A percentile compares a stretch with the other conserved stretches of the same genome.
These are phyloP conservation scores for Diddensiella caesifluorescens DNA, from an alignment of 805 yeast species.

Conservation along the genomic window DNA sequence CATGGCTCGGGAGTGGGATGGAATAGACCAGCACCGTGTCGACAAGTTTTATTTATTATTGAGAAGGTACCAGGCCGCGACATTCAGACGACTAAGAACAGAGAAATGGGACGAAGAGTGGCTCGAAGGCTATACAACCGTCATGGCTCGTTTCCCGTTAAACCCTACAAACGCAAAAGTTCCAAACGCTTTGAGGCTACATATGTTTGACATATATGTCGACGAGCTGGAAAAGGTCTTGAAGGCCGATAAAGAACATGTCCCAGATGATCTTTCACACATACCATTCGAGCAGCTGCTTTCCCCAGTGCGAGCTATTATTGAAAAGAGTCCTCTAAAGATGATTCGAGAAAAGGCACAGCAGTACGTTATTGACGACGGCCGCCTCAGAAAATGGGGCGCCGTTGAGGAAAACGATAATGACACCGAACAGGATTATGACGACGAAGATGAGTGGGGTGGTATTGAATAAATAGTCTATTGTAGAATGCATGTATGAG, in stretches of 20 bases:
- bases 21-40: slow-evolving; percentile 74
- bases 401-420: slow-evolving; percentile 22
- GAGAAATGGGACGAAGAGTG: slow-evolving; percentile 51
- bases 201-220: slow-evolving; percentile 72
- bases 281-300: slow-evolving; percentile 54
- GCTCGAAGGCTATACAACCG: slow-evolving; percentile 36
- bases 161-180: slow-evolving; percentile 51
- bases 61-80: slow-evolving; percentile 67
- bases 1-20: slow-evolving; percentile 74
- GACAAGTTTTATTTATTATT: slow-evolving; percentile 81
- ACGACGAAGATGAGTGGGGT: slow-evolving; percentile 33
- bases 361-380: slow-evolving; percentile 62
- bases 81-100: slow-evolving; percentile 49
- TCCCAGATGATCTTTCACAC: slow-evolving; percentile 34
- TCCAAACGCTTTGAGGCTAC: slow-evolving; percentile 77
- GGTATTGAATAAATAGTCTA: slow-evolving; percentile 28
- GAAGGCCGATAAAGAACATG: slow-evolving; percentile 42
- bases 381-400: slow-evolving; percentile 62
- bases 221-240: slow-evolving; percentile 77
- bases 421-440: slow-evolving; percentile 29
- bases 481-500: neutral
- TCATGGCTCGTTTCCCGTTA: slow-evolving; percentile 39
- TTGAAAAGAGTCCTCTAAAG: slow-evolving; percentile 47
- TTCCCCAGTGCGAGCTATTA: slow-evolving; percentile 54
- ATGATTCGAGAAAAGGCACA: slow-evolving; percentile 59